Conservation (phyloP, 208 protist species). For the Endotrypanum monterogeii region DNA sequence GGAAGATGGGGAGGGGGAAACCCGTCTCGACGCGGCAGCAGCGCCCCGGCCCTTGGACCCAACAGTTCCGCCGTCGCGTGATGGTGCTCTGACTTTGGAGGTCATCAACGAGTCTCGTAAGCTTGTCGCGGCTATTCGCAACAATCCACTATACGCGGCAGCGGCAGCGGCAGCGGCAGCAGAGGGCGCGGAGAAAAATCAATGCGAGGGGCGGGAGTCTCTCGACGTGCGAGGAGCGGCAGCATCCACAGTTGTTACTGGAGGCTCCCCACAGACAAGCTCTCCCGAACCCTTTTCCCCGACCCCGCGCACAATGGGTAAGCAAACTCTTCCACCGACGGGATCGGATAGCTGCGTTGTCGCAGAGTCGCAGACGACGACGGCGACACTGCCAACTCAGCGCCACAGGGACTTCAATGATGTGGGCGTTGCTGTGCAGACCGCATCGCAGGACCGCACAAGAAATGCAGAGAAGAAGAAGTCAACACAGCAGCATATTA, state of each 20-base stretch:
- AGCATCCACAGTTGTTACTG: background rate
- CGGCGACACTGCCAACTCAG: slow-evolving; percentile 8
- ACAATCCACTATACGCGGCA: slow-evolving; percentile 21
- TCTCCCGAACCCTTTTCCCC: background rate
- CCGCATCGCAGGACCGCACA: background rate
- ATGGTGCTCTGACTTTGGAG: background rate
- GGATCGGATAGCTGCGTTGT: slow-evolving; percentile 10
- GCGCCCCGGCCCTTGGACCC: background rate
- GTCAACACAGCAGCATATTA: background rate
- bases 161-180: slow-evolving; percentile 17
- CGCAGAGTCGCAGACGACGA: too few species aligned
- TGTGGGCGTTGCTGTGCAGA: background rate
- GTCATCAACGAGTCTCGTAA: slow-evolving; percentile 8
- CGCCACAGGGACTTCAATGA: background rate
- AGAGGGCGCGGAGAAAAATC: slow-evolving; percentile 1
- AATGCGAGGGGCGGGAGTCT: background rate
- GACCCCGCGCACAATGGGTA: background rate
- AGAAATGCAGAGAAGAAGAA: background rate
- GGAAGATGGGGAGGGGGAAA: background rate
- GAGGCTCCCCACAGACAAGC: background rate
- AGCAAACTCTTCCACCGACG: background rate
- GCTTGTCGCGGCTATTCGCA: slow-evolving; percentile 2
- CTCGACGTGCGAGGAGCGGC: background rate
- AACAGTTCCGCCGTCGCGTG: background rate
- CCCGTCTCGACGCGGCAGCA: background rate